Conservation (phyloP, 306 rosid species). For the Neltuma alba region DNA sequence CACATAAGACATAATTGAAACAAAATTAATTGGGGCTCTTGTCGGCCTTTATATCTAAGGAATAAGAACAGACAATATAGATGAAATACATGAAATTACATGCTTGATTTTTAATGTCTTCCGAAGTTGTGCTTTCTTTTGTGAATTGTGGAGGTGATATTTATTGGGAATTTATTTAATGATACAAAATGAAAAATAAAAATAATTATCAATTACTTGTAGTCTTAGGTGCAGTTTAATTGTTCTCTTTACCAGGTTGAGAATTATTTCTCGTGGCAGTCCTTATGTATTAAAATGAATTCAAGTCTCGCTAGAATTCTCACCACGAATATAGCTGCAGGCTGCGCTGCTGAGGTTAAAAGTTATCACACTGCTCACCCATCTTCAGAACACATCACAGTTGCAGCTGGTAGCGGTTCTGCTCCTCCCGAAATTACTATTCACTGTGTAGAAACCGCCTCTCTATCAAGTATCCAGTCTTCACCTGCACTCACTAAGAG, state of each 20-base stretch:
- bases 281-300: background rate
- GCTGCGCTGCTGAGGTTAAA: background rate
- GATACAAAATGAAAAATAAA: background rate
- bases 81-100: background rate
- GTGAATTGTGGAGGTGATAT: background rate
- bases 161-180: background rate
- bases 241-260: background rate
- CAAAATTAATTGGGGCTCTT: background rate
- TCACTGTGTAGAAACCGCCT: background rate
- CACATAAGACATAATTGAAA: background rate
- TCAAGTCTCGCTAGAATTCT: background rate
- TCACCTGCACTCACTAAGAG: slow-evolving; percentile 4
- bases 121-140: background rate
- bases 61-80: background rate
- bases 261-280: background rate
- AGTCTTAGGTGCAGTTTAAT: background rate
- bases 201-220: background rate
- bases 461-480: background rate
- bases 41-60: background rate
- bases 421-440: slow-evolving; percentile 4
- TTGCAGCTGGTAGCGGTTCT: slow-evolving; percentile 11
- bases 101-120: background rate
- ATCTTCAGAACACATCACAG: slow-evolving; percentile 28
- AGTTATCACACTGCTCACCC: background rate
- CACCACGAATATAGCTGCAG: background rate